A percentile compares a stretch with the other conserved stretches of the same genome.
Conservation (phyloP, 148 eudicot species). For the Vaccinium vitisidaea region DNA sequence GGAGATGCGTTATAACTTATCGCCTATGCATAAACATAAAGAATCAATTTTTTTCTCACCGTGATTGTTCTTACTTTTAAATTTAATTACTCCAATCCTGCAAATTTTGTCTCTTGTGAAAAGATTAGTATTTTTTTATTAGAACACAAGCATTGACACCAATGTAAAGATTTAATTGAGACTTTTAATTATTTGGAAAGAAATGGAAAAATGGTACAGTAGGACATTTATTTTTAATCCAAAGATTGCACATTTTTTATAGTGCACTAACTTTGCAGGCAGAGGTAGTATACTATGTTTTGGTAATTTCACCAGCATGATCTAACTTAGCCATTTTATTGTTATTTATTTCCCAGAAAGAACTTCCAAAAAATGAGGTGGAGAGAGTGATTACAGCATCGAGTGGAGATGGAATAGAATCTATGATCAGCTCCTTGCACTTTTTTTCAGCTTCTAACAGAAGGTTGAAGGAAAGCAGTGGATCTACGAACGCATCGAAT, state of each 20-base stretch:
- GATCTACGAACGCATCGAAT: background rate
- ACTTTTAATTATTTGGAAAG: background rate
- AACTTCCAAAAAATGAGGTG: background rate
- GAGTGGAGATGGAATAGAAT: background rate
- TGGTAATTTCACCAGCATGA: background rate
- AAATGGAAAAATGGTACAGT: background rate
- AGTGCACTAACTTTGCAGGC: background rate
- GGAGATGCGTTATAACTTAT: background rate
- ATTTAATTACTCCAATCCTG: background rate
- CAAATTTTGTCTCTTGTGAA: background rate
- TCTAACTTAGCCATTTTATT: background rate
- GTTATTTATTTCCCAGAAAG: background rate
- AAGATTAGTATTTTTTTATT: background rate
- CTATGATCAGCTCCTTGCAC: background rate
- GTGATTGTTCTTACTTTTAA: background rate
- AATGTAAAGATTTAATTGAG: background rate
- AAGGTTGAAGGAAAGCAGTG: slow-evolving; percentile 2
- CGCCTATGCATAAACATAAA: background rate
- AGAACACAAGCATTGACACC: background rate
- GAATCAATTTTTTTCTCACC: background rate
- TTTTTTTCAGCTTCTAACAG: background rate
- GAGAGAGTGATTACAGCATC: background rate
- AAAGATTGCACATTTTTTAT: background rate
- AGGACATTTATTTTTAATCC: background rate
- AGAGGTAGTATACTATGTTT: background rate